phyloP scores from a whole-genome alignment of 2,329 filamentous ascomycete genomes.

The Mycogone perniciosa region DNA sequence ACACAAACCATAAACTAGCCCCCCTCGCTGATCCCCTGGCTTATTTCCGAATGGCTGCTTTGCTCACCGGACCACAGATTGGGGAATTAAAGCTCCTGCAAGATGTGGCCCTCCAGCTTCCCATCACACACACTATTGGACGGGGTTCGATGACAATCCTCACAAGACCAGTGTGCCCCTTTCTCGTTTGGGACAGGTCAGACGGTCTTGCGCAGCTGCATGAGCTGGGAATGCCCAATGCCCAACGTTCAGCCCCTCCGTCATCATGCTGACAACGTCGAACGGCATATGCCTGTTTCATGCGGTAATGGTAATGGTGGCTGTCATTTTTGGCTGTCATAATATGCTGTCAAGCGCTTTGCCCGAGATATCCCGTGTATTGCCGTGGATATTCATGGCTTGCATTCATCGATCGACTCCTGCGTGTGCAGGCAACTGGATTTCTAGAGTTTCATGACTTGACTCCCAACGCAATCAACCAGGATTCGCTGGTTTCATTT shows the following conservation, averaged over 20 bases:
- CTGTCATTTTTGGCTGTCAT: neutral
- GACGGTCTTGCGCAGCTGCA: slow-evolving; percentile 16
- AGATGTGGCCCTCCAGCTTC: neutral
- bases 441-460: too few species aligned
- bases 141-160: neutral
- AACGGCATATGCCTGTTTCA: neutral
- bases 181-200: slow-evolving; percentile 13
- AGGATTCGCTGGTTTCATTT: neutral
- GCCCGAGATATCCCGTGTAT: neutral
- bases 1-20: too few species aligned
- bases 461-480: too few species aligned
- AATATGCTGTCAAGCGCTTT: neutral
- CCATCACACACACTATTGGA: slow-evolving; percentile 2
- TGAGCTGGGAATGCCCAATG: slow-evolving; percentile 1
- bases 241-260: slow-evolving; percentile 4
- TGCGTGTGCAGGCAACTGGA: neutral
- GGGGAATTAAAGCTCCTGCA: neutral
- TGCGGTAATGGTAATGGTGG: neutral
- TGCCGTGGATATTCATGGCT: neutral
- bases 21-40: neutral
- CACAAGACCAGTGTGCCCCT: slow-evolving; percentile 7
- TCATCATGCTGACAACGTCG: neutral
- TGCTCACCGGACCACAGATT: slow-evolving; percentile 4
- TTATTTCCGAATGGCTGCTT: slow-evolving; percentile 2
- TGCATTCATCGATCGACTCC: neutral